Percentiles rank a stretch among this genome's conserved stretches.
phyloP scores from a whole-genome alignment of 2,329 filamentous ascomycete genomes.

The Cercospora sp. region DNA sequence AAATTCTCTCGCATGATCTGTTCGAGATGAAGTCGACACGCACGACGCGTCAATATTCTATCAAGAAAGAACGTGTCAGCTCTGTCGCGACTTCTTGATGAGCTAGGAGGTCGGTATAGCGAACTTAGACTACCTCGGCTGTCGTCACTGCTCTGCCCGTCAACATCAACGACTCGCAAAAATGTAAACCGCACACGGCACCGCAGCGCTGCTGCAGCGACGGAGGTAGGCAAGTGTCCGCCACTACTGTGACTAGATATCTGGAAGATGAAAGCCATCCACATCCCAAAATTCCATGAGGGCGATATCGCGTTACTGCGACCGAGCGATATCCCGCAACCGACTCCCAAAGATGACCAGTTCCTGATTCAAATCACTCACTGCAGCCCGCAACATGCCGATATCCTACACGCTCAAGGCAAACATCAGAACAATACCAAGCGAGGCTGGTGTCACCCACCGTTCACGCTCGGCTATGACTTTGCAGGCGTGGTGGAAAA shows the following conservation, averaged over 20 bases:
- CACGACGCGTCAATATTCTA: neutral
- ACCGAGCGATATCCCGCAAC: conserved; percentile 35
- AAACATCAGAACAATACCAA: conserved; percentile 57
- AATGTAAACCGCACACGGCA: neutral
- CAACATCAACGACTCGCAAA: conserved; percentile 1
- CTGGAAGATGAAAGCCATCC: conserved; percentile 45
- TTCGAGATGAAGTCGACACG: neutral
- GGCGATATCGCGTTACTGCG: conserved; percentile 35
- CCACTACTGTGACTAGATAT: neutral
- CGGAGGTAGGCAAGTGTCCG: neutral
- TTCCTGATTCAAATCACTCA: conserved; percentile 54
- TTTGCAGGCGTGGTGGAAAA: conserved; percentile 57
- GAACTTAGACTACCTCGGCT: conserved; percentile 7
- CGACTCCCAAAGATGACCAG: conserved; percentile 39
- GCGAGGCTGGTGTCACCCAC: conserved; percentile 54
- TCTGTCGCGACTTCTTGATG: neutral
- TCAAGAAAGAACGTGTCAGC: neutral
- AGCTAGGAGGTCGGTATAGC: neutral
- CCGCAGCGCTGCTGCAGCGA: neutral
- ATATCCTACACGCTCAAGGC: conserved; percentile 60
- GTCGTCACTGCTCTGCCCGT: neutral
- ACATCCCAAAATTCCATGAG: conserved; percentile 40
- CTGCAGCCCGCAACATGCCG: conserved; percentile 61
- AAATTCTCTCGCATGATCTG: neutral
- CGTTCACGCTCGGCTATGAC: conserved; percentile 57